These are phyloP conservation scores for Fusarium falciforme DNA, from an alignment of 2,329 filamentous ascomycete genomes.

Conservation along the genomic window DNA sequence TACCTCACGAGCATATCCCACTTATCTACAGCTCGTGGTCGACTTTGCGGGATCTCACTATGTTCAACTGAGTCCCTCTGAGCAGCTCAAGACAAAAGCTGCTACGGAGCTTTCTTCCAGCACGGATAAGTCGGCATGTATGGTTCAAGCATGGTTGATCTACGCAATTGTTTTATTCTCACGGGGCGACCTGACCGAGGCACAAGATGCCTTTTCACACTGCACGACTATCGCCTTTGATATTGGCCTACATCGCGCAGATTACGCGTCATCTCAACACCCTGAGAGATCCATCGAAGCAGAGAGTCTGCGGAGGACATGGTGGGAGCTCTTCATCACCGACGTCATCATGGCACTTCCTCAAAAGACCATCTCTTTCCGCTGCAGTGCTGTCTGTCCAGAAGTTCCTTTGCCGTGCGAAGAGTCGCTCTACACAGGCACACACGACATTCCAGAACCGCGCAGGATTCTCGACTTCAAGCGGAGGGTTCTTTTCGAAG, in stretches of 20 bases:
- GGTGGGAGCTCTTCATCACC: conserved; percentile 41
- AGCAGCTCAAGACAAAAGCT: conserved; percentile 13
- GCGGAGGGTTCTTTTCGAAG: conserved; percentile 9
- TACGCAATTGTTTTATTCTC: conserved; percentile 24
- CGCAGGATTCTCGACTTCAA: conserved; percentile 34
- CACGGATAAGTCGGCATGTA: conserved; percentile 10
- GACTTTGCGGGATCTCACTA: conserved; percentile 38
- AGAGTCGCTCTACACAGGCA: conserved; percentile 22
- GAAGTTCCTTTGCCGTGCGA: conserved; percentile 37
- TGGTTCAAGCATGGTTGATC: conserved; percentile 28
- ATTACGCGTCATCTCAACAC: conserved; percentile 23
- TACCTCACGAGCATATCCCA: conserved; percentile 17
- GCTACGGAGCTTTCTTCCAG: conserved; percentile 18
- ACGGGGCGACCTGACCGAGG: conserved; percentile 5
- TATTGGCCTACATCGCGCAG: conserved; percentile 29
- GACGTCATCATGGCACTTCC: conserved; percentile 36
- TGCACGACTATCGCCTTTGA: conserved; percentile 32
- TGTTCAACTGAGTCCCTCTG: conserved; percentile 6
- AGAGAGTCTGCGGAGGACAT: conserved; percentile 37
- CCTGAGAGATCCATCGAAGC: conserved; percentile 26
- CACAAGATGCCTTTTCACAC: conserved; percentile 11
- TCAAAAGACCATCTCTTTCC: conserved; percentile 17
- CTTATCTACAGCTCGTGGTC: conserved; percentile 28
- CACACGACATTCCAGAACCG: conserved; percentile 11
- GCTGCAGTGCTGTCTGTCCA: conserved; percentile 20